Percentiles rank a stretch among this genome's conserved stretches.
Evolutionary conservation across 805 yeast genomes (phyloP).

Genomic region (Tetrapisispora nanseiensis): DNA sequence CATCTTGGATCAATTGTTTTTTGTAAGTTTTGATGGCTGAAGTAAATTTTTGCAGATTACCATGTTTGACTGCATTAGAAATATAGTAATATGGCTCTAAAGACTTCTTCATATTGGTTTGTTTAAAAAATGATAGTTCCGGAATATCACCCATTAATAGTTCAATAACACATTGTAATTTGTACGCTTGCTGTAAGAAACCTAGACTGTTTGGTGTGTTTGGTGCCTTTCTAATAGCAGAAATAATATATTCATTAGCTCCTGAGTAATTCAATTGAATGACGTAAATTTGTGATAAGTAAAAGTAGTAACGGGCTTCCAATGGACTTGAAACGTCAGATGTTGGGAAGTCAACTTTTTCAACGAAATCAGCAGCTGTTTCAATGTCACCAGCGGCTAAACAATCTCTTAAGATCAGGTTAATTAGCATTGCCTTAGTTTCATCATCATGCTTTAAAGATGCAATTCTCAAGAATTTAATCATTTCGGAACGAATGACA

Average conservation of each 20-base stretch:
- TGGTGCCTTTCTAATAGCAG: conserved; percentile 95
- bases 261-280: conserved; percentile 86
- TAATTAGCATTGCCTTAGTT: conserved; percentile 78
- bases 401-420: conserved; percentile 76
- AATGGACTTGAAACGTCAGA: conserved; percentile 74
- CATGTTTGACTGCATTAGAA: conserved; percentile 84
- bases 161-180: conserved; percentile 80
- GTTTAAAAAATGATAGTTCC: conserved; percentile 70
- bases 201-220: conserved; percentile 79
- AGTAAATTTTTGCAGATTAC: conserved; percentile 77
- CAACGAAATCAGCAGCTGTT: conserved; percentile 82
- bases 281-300: conserved; percentile 81
- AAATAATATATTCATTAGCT: conserved; percentile 81
- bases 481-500: conserved; percentile 54
- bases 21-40: conserved; percentile 58
- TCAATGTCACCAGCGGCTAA: conserved; percentile 68
- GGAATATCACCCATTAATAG: conserved; percentile 95
- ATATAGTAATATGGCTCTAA: conserved; percentile 77
- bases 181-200: conserved; percentile 80
- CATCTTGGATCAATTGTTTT: conserved; percentile 56
- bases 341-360: conserved; percentile 76
- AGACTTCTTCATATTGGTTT: conserved; percentile 46
- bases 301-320: conserved; percentile 85
- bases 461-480: conserved; percentile 73
- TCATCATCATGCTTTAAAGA: conserved; percentile 87